A percentile compares a stretch with the other conserved stretches of the same genome.
Conservation (phyloP, 495 filamentous ascomycete species). For the Letharia columbiana region DNA sequence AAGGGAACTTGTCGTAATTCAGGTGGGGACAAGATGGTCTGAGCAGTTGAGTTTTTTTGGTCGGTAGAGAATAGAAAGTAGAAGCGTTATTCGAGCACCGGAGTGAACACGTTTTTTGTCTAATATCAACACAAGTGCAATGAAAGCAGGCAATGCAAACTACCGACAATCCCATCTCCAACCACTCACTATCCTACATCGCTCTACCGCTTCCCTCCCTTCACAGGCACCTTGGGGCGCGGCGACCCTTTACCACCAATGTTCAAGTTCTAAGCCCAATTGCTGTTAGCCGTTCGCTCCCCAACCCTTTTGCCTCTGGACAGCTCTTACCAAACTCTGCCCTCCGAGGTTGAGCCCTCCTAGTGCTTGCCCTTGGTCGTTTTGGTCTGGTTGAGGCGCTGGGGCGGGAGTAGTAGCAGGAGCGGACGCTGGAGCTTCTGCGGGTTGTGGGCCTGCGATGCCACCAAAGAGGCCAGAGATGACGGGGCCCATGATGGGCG, state of each 20-base stretch:
- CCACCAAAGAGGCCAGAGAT: neutral
- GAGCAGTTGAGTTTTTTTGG: too few species aligned
- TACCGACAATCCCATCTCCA: too few species aligned
- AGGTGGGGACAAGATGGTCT: too few species aligned
- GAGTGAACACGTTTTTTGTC: too few species aligned
- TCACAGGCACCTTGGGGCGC: neutral
- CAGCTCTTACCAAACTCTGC: neutral
- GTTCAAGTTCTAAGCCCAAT: neutral
- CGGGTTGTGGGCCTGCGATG: neutral
- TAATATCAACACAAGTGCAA: neutral
- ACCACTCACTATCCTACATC: neutral
- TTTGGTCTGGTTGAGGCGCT: neutral
- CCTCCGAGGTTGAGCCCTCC: neutral
- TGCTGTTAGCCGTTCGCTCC: neutral
- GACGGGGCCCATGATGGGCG: conserved; percentile 7
- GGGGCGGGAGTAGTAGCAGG: conserved; percentile 1
- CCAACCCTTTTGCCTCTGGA: neutral
- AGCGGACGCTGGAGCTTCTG: neutral
- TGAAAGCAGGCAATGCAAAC: neutral
- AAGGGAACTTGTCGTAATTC: neutral
- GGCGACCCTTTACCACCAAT: neutral
- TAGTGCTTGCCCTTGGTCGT: neutral
- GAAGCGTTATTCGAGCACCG: too few species aligned
- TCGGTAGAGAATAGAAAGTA: too few species aligned
- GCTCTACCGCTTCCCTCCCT: neutral